Evolutionary conservation across 805 yeast genomes (phyloP).

Genomic region (Starmerella cellae): DNA sequence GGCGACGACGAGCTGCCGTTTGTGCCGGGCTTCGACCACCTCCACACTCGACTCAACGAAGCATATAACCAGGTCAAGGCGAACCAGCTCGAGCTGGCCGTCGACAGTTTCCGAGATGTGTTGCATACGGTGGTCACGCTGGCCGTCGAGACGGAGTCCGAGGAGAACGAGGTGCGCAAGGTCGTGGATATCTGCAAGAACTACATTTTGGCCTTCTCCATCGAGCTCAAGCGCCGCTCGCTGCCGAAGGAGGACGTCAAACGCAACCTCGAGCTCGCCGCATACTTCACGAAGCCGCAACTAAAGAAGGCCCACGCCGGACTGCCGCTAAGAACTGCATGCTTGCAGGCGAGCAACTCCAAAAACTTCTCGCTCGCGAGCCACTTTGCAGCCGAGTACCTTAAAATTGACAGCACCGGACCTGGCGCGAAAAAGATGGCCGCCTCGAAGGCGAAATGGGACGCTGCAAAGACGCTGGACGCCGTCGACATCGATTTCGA

Average conservation of each 20-base stretch:
- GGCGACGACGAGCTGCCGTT: constrained; percentile 36
- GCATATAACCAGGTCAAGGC: constrained; percentile 77
- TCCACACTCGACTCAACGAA: constrained; percentile 48
- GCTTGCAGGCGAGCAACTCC: constrained; percentile 79
- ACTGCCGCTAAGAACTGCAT: constrained; percentile 86
- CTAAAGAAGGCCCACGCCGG: constrained; percentile 72
- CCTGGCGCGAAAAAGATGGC: constrained; percentile 70
- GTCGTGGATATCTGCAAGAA: constrained; percentile 66
- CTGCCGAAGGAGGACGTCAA: constrained; percentile 51
- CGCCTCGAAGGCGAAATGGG: constrained; percentile 69
- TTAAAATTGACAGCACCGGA: constrained; percentile 56
- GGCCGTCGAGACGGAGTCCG: constrained; percentile 59
- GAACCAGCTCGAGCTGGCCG: constrained; percentile 72
- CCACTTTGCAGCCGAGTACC: constrained; percentile 73
- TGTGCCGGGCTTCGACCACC: constrained; percentile 57
- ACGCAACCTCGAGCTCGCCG: constrained; percentile 87
- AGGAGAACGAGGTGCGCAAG: constrained; percentile 61
- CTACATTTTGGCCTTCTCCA: constrained; percentile 81
- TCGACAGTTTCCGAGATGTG: constrained; percentile 62
- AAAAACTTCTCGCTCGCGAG: constrained; percentile 84
- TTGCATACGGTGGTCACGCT: constrained; percentile 62
- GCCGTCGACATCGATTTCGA: constrained; percentile 85
- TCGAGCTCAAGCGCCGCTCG: constrained; percentile 78
- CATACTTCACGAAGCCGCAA: constrained; percentile 80
- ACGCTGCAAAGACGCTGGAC: constrained; percentile 58